A percentile compares a stretch with the other conserved stretches of the same genome.
phyloP scores from a whole-genome alignment of 1,139 yeast genomes.

The Saccharomyces hybrid region DNA sequence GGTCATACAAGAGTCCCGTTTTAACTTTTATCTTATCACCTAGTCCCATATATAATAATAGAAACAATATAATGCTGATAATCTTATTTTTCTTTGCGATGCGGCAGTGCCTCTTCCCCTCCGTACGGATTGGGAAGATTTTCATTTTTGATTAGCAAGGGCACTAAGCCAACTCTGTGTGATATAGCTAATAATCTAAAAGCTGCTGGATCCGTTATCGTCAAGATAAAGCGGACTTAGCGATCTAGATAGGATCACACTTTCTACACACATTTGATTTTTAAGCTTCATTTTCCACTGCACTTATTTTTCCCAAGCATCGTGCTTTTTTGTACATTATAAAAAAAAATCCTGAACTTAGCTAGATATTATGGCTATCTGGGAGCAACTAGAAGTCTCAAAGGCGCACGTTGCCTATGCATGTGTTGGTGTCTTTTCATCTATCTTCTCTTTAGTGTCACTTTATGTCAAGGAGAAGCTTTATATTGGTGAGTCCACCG shows the following conservation, averaged over 20 bases:
- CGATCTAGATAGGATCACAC: background rate
- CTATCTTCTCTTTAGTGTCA: slow-evolving; percentile 81
- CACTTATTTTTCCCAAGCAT: background rate
- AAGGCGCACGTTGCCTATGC: slow-evolving; percentile 87
- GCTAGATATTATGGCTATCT: slow-evolving; percentile 26
- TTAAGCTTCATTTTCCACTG: background rate
- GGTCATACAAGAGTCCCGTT: slow-evolving; percentile 17
- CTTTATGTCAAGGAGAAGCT: slow-evolving; percentile 81
- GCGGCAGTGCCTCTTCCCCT: slow-evolving; percentile 9
- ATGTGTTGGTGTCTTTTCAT: slow-evolving; percentile 80
- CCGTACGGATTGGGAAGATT: slow-evolving; percentile 11
- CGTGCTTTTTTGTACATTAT: background rate
- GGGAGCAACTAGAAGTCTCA: slow-evolving; percentile 37
- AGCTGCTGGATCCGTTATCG: background rate
- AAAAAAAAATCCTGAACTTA: background rate
- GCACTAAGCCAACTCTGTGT: background rate
- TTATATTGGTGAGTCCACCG: slow-evolving; percentile 93
- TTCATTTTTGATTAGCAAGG: slow-evolving; percentile 3
- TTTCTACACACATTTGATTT: background rate
- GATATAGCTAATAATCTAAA: background rate
- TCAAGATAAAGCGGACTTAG: background rate
- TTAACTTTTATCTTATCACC: slow-evolving; percentile 15
- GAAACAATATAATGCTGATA: background rate
- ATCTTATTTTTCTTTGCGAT: background rate
- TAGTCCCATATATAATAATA: slow-evolving; percentile 7